phyloP scores from a whole-genome alignment of 176 grass and related monocot species.

The Panicum miliaceum region DNA sequence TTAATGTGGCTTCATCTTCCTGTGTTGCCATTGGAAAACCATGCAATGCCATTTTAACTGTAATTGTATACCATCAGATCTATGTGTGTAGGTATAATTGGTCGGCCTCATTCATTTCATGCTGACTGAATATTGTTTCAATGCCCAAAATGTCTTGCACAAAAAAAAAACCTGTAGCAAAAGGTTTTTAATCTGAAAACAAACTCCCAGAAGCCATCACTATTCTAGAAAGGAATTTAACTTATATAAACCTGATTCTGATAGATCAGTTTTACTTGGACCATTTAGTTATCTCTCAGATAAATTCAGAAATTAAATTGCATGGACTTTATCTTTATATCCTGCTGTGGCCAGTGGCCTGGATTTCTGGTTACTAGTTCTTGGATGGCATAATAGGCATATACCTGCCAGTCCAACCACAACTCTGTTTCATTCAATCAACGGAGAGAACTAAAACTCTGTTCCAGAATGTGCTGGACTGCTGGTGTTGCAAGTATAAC shows the following conservation, averaged over 20 bases:
- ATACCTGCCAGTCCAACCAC: not conserved
- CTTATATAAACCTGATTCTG: not conserved
- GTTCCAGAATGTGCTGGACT: not conserved
- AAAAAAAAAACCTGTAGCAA: not conserved
- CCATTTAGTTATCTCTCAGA: not conserved
- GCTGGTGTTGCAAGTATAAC: not conserved
- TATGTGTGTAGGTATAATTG: not conserved
- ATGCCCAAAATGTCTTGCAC: not conserved
- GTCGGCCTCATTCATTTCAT: not conserved
- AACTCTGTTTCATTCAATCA: not conserved
- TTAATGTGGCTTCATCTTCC: not conserved
- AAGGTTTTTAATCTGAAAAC: no score
- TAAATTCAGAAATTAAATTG: constrained; percentile 23
- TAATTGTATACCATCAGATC: not conserved
- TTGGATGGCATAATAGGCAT: not conserved
- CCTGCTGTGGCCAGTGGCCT: not conserved
- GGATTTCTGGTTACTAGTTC: constrained; percentile 18
- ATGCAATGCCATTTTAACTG: not conserved
- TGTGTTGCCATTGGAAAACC: not conserved
- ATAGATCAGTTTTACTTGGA: not conserved
- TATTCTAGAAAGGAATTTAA: not conserved
- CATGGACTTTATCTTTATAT: constrained; percentile 17
- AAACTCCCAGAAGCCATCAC: not conserved
- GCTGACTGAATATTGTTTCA: not conserved
- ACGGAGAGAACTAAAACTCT: not conserved